Percentiles rank a stretch among this genome's conserved stretches.
Conservation (phyloP, 352 stramenopile species). For the Globisporangium parvum region DNA sequence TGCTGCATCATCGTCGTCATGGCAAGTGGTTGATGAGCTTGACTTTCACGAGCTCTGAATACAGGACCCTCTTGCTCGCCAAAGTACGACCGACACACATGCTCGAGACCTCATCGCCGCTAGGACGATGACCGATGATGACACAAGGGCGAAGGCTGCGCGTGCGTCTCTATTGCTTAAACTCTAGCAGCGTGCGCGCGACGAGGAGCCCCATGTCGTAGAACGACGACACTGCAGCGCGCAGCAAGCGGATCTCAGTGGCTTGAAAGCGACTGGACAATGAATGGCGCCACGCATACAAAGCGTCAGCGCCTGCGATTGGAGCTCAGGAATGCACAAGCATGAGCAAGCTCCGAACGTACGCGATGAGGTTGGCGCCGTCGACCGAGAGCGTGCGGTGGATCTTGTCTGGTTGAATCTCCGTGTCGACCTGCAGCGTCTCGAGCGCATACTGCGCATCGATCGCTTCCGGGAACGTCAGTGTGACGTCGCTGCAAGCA, state of each 20-base stretch:
- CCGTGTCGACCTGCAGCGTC: slow-evolving; percentile 82
- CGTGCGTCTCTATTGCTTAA: slow-evolving; percentile 55
- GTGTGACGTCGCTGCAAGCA: slow-evolving; percentile 38
- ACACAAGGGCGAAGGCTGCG: neutral
- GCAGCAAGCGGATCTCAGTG: slow-evolving; percentile 78
- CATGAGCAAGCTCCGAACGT: slow-evolving; percentile 25
- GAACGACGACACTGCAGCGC: slow-evolving; percentile 80
- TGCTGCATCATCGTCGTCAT: slow-evolving; percentile 1
- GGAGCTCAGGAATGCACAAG: neutral
- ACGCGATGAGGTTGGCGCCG: slow-evolving; percentile 61
- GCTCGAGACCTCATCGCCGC: too few relatives aligned
- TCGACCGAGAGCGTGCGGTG: slow-evolving; percentile 60
- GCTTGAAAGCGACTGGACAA: slow-evolving; percentile 65
- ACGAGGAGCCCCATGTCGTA: slow-evolving; percentile 83
- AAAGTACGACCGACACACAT: slow-evolving; percentile 1
- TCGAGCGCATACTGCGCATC: slow-evolving; percentile 67
- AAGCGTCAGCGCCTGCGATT: neutral
- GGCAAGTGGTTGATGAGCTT: neutral
- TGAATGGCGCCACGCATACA: neutral
- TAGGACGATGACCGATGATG: neutral
- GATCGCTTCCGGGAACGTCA: slow-evolving; percentile 58
- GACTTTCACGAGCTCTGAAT: neutral
- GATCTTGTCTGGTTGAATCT: slow-evolving; percentile 86
- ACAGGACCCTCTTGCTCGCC: slow-evolving; percentile 1
- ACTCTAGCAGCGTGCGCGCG: slow-evolving; percentile 74